Evolutionary conservation across 805 yeast genomes (phyloP).

Genomic region (Wickerhamiella azymoides): DNA sequence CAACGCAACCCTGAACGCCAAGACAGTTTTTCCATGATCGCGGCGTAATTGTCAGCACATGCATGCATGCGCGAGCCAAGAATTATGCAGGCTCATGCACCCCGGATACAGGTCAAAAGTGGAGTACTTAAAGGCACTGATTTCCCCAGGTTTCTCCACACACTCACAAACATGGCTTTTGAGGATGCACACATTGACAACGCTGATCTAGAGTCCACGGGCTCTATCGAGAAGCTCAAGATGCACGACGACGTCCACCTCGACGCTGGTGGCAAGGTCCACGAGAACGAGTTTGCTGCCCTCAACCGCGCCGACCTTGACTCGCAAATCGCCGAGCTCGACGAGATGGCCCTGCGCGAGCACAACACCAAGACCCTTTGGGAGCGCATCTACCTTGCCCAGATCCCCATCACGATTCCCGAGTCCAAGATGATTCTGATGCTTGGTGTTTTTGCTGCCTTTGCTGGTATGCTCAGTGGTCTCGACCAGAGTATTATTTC

Average conservation of each 20-base stretch:
- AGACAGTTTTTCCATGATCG: not conserved
- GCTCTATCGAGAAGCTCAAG: not conserved
- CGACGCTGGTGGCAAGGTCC: not conserved
- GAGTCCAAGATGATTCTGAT: constrained; percentile 34
- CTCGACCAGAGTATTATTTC: constrained; percentile 53
- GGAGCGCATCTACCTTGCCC: not conserved
- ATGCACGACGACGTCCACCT: not conserved
- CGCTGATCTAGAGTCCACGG: not conserved
- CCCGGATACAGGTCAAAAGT: not conserved
- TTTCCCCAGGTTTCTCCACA: not conserved
- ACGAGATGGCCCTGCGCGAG: not conserved
- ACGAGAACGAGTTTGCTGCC: not conserved
- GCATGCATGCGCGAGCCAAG: not conserved
- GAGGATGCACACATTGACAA: not conserved
- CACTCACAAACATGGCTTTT: not conserved
- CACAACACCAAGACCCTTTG: not conserved
- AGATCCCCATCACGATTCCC: not conserved
- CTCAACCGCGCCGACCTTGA: not conserved
- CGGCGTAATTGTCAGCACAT: not conserved
- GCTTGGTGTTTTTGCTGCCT: constrained; percentile 44
- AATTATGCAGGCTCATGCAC: not conserved
- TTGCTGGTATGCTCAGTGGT: constrained; percentile 53
- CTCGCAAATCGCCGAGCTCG: not conserved
- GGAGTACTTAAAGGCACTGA: too few species aligned
- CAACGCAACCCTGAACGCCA: not conserved